Evolutionary conservation across 2,329 filamentous ascomycete genomes (phyloP).

Genomic region (Malbranchea zuffiana): DNA sequence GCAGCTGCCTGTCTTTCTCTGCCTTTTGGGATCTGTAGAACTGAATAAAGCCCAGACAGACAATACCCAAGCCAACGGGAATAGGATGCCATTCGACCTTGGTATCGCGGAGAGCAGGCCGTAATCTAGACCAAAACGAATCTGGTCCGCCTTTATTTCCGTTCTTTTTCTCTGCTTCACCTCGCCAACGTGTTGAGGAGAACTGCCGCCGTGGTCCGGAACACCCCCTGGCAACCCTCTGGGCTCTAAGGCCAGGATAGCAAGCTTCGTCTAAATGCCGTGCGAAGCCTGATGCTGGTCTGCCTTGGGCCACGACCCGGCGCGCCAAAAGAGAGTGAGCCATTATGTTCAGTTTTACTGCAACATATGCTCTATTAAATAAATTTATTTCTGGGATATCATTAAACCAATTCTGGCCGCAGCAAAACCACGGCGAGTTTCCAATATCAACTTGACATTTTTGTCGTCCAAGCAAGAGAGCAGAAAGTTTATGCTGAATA

Average conservation of each 20-base stretch:
- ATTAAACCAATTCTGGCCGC: too few relatives aligned
- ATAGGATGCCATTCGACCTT: constrained; percentile 83
- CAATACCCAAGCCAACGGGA: constrained; percentile 73
- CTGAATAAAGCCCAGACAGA: constrained; percentile 70
- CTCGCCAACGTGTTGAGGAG: constrained; percentile 32
- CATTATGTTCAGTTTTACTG: too few relatives aligned
- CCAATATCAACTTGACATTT: too few relatives aligned
- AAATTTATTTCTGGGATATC: too few relatives aligned
- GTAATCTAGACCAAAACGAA: constrained; percentile 47
- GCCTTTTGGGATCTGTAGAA: constrained; percentile 60
- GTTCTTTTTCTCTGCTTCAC: constrained; percentile 28
- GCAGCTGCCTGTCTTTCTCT: constrained; percentile 39
- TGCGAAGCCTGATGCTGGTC: too few relatives aligned
- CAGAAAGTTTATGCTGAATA: too few relatives aligned
- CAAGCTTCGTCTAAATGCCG: constrained; percentile 9
- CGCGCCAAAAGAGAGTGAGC: too few relatives aligned
- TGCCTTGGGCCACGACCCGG: too few relatives aligned
- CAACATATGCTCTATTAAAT: too few relatives aligned
- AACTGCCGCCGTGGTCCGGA: constrained; percentile 19
- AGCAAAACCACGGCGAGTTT: too few relatives aligned
- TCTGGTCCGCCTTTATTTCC: constrained; percentile 33
- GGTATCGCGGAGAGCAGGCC: constrained; percentile 50
- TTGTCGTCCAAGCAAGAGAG: too few relatives aligned
- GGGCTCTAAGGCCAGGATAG: not conserved
- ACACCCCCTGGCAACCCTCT: constrained; percentile 1